Evolutionary conservation across 2,329 filamentous ascomycete genomes (phyloP).

Genomic region (Claviceps quebecensis): DNA sequence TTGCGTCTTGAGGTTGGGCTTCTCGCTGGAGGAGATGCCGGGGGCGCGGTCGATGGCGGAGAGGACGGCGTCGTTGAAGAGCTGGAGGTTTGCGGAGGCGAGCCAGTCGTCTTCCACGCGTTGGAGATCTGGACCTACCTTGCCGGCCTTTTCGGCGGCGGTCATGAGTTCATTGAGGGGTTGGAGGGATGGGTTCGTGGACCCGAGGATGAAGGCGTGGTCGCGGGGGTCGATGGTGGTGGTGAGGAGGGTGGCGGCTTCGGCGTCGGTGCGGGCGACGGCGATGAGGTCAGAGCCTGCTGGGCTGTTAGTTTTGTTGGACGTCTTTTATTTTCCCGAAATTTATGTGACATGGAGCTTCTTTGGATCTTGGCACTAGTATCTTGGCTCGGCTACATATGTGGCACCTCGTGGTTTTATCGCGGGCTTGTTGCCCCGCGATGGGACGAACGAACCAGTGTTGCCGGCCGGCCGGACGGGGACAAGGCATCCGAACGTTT

Average conservation of each 20-base stretch:
- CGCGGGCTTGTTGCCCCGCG: no score
- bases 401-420: no score
- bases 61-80: constrained; percentile 80
- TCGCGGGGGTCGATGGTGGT: constrained; percentile 93
- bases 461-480: no score
- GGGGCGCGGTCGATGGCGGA: constrained; percentile 59
- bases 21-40: constrained; percentile 37
- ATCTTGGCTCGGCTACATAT: no score
- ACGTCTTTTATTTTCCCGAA: background rate
- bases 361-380: no score
- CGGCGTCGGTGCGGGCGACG: constrained; percentile 89
- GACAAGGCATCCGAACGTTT: no score
- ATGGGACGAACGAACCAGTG: no score
- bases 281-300: constrained; percentile 70
- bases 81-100: constrained; percentile 62
- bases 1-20: constrained; percentile 49
- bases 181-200: constrained; percentile 72
- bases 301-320: background rate
- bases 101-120: constrained; percentile 86
- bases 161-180: constrained; percentile 86
- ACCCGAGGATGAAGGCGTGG: constrained; percentile 82
- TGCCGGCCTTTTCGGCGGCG: constrained; percentile 68
- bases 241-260: constrained; percentile 93
- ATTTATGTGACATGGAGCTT: background rate
- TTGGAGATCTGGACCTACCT: constrained; percentile 68